Evolutionary conservation across 192 early-diverging fungal species (phyloP).

Genomic region (Coemansia pectinata): DNA sequence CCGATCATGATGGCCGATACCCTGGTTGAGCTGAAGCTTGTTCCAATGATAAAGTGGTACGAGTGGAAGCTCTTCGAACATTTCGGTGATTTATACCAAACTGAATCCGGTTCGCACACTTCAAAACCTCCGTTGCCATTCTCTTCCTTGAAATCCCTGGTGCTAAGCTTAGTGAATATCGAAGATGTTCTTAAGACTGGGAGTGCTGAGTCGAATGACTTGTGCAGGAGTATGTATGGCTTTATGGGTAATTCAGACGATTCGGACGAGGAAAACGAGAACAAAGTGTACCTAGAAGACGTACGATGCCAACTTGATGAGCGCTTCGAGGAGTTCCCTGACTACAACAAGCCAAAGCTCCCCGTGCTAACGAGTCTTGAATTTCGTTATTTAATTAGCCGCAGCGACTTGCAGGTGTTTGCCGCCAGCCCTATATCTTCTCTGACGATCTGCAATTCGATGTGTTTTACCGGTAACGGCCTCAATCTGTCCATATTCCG

Average conservation of each 20-base stretch:
- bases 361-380: conserved; percentile 11
- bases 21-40: conserved; percentile 14
- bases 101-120: neutral
- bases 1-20: neutral
- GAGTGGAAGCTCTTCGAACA: conserved; percentile 7
- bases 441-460: conserved; percentile 8
- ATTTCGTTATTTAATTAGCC: neutral
- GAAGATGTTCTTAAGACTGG: too few relatives aligned
- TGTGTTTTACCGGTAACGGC: neutral
- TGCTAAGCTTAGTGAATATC: neutral
- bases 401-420: neutral
- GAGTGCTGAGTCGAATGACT: too few relatives aligned
- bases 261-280: too few relatives aligned
- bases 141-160: conserved; percentile 2
- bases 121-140: neutral
- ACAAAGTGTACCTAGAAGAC: too few relatives aligned
- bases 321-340: too few relatives aligned
- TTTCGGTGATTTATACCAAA: too few relatives aligned
- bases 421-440: neutral
- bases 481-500: conserved; percentile 5
- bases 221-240: too few relatives aligned
- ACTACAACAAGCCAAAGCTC: neutral
- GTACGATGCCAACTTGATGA: too few relatives aligned
- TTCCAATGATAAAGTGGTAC: neutral
- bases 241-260: too few relatives aligned